Conservation (phyloP, 2,329 filamentous ascomycete species). For the Nakataea oryzae region DNA sequence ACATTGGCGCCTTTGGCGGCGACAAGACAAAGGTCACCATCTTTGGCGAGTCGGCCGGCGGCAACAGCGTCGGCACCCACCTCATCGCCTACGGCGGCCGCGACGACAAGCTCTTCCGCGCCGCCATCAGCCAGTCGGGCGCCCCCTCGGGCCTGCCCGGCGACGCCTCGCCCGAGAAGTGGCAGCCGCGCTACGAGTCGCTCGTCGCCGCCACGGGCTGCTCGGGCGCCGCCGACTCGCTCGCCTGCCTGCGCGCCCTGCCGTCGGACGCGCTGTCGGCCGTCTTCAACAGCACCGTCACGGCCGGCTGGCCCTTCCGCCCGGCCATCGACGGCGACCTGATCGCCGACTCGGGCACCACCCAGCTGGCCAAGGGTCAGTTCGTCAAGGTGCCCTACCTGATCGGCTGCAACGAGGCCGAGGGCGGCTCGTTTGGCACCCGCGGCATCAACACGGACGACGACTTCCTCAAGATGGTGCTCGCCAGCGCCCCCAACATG, state of each 20-base stretch:
- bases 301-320: constrained; percentile 1
- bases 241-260: constrained; percentile 9
- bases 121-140: constrained; percentile 26
- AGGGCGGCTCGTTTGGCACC: constrained; percentile 46
- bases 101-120: constrained; percentile 42
- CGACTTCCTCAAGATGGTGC: constrained; percentile 29
- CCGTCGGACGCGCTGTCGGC: constrained; percentile 7
- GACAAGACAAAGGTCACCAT: constrained; percentile 34
- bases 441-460: constrained; percentile 41
- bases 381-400: constrained; percentile 57
- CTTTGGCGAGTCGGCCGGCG: constrained; percentile 44
- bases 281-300: constrained; percentile 7
- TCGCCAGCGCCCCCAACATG: constrained; percentile 9
- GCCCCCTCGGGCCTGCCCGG: neutral
- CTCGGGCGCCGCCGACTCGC: neutral
- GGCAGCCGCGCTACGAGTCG: constrained; percentile 7
- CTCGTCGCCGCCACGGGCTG: constrained; percentile 3
- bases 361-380: constrained; percentile 25
- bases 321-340: constrained; percentile 11
- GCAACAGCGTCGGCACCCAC: constrained; percentile 36
- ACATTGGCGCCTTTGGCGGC: constrained; percentile 38
- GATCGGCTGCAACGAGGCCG: constrained; percentile 54
- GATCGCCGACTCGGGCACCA: constrained; percentile 6
- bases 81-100: constrained; percentile 38
- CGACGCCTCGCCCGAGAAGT: neutral